Percentiles rank a stretch among this genome's conserved stretches.
phyloP scores from a whole-genome alignment of 2,329 filamentous ascomycete genomes.

The Chaetomium sp. region DNA sequence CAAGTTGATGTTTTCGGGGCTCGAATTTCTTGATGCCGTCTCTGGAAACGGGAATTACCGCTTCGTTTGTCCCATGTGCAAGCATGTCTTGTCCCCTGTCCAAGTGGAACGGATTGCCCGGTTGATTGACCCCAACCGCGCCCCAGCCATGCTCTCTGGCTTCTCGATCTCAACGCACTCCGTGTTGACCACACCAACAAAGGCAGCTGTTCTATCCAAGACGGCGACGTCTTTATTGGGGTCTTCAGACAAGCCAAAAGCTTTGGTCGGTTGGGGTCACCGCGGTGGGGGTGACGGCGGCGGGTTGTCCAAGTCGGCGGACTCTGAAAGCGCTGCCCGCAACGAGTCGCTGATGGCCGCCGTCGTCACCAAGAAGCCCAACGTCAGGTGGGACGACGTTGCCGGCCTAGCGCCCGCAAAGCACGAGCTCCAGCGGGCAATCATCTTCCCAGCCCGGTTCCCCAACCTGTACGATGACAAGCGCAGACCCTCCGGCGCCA shows the following conservation, averaged over 20 bases:
- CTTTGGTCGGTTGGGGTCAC: neutral
- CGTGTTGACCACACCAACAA: neutral
- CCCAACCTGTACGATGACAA: conserved; percentile 33
- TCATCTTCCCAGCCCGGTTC: conserved; percentile 29
- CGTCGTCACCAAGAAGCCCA: conserved; percentile 30
- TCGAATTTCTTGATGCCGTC: conserved; percentile 8
- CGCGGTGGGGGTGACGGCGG: neutral
- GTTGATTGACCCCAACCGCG: conserved; percentile 14
- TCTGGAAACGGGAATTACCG: conserved; percentile 14
- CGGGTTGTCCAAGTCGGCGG: neutral
- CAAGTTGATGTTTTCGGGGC: conserved; percentile 13
- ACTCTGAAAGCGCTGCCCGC: neutral
- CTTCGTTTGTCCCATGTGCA: conserved; percentile 17
- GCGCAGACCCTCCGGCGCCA: conserved; percentile 25
- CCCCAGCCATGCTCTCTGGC: conserved; percentile 8
- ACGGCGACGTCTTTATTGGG: neutral
- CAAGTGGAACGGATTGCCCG: conserved; percentile 21
- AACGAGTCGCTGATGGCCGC: conserved; percentile 21
- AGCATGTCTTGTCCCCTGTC: conserved; percentile 5
- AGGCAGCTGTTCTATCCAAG: neutral
- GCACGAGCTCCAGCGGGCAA: conserved; percentile 31
- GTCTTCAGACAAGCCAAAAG: neutral
- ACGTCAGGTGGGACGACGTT: conserved; percentile 31
- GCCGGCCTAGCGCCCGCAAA: conserved; percentile 30
- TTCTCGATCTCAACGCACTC: neutral